These are phyloP conservation scores for Harringtonia lauricola DNA, from an alignment of 2,329 filamentous ascomycete species.

Conservation along the genomic window DNA sequence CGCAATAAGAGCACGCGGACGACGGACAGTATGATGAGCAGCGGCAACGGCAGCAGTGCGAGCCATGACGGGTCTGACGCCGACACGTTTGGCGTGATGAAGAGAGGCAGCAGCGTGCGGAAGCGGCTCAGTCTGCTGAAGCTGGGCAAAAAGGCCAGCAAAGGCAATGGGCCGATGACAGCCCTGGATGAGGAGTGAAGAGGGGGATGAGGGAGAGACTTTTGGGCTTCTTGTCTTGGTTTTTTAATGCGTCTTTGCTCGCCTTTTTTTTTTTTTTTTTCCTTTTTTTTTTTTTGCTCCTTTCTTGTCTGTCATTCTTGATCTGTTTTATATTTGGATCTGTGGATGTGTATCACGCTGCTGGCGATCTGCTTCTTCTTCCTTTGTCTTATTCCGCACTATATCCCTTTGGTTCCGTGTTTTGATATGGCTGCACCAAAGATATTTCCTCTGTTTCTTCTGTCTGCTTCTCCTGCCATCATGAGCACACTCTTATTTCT, in stretches of 20 bases:
- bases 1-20: not conserved
- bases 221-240: not conserved
- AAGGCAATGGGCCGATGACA: constrained; percentile 38
- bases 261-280: not conserved
- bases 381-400: not conserved
- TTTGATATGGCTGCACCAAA: too few relatives aligned
- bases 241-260: not conserved
- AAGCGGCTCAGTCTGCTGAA: constrained; percentile 72
- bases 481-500: too few relatives aligned
- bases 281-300: not conserved
- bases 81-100: not conserved
- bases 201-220: too few relatives aligned
- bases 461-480: too few relatives aligned
- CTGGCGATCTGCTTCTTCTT: not conserved
- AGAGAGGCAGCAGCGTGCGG: constrained; percentile 42
- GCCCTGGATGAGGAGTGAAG: constrained; percentile 44
- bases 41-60: not conserved
- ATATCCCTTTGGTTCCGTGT: not conserved
- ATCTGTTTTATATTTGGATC: not conserved
- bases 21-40: not conserved
- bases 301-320: not conserved
- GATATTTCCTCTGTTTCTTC: too few relatives aligned
- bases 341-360: not conserved
- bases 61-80: not conserved
- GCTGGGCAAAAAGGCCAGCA: constrained; percentile 58